Evolutionary conservation across 164 flowering plant species (phyloP).

Genomic region (Vitis cinerea): DNA sequence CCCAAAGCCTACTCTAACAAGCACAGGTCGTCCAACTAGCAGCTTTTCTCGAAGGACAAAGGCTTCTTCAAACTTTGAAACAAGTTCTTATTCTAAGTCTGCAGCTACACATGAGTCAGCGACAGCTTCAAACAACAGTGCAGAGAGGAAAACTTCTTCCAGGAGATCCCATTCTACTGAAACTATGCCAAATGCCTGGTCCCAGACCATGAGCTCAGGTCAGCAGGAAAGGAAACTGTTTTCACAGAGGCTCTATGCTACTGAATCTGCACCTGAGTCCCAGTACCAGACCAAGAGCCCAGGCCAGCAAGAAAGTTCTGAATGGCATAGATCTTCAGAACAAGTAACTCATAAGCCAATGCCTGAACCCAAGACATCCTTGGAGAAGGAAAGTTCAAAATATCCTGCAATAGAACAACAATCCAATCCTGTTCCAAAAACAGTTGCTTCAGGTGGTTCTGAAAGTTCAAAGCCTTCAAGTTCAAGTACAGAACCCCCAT

Average conservation of each 20-base stretch:
- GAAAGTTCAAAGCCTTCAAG: slow-evolving; percentile 25
- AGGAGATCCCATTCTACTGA: slow-evolving; percentile 20
- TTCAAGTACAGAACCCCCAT: slow-evolving; percentile 18
- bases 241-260: slow-evolving; percentile 3
- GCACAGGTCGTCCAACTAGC: slow-evolving; percentile 19
- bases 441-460: slow-evolving; percentile 11
- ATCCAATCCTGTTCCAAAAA: slow-evolving; percentile 16
- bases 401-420: slow-evolving; percentile 17
- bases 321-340: slow-evolving; percentile 16
- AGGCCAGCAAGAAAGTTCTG: slow-evolving; percentile 9
- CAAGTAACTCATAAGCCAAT: slow-evolving; percentile 17
- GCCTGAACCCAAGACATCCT: slow-evolving; percentile 13
- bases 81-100: slow-evolving; percentile 13
- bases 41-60: slow-evolving; percentile 60
- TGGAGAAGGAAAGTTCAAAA: slow-evolving; percentile 12
- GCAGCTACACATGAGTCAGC: slow-evolving; percentile 18
- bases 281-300: slow-evolving; percentile 11
- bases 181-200: slow-evolving; percentile 11
- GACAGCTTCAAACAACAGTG: slow-evolving; percentile 18
- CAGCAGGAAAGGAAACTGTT: slow-evolving; percentile 9
- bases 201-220: slow-evolving; percentile 16
- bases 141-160: slow-evolving; percentile 24
- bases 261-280: slow-evolving; percentile 17
- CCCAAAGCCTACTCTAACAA: slow-evolving; percentile 17
- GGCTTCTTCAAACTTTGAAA: slow-evolving; percentile 22